Evolutionary conservation across 1,284 basidiomycete species (phyloP), one percentile per base, ranked within the genome.

Genomic region (Agaricales sp.): DNA sequence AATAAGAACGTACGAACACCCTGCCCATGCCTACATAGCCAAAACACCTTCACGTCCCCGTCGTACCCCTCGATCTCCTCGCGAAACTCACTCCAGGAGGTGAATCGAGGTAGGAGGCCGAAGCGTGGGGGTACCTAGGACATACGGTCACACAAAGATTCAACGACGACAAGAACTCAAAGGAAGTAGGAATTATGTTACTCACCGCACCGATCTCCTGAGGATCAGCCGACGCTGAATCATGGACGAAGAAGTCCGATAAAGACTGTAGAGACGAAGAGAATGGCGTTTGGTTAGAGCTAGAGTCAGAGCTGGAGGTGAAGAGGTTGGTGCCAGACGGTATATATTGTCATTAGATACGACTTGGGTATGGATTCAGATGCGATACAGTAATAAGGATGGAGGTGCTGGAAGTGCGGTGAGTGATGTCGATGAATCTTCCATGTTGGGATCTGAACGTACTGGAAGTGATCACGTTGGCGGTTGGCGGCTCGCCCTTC

Each of bases 11-110:
- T 58, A 81, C 80, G 81, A 54, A 66, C 77, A 26, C 87, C 87
- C 65, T 89, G 67, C 0, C 87, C 87, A 54, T 90, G 87, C 53
- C 87, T 67, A 2, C 76, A 76, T 12, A 87, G 60, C 51, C 80
- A 78, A 50, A 88, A 68, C 8, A 87, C 69, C 58, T 87, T 89
- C 63, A 41, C 18, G 8, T 78, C 77, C 2, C 63, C 63, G 0
- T 56, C 52, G 3, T 67, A 60, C 1, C 73, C 67, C 0, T 63
- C 51, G 18, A 89, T 63, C 2, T 63, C 54, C 3, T 54, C 51
- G 22, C 65, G 59, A 48, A 87, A 74, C 0, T 58, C 68, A 0
- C 51, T 47, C 86, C 86, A 89, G 0, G 67, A n/a, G 39, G 4
- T 51, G 0, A 71, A 69, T 3, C 66, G 59, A 50, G 84, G 78